Evolutionary conservation across 441 rosid species (phyloP).

Genomic region (Adansonia gregorii): DNA sequence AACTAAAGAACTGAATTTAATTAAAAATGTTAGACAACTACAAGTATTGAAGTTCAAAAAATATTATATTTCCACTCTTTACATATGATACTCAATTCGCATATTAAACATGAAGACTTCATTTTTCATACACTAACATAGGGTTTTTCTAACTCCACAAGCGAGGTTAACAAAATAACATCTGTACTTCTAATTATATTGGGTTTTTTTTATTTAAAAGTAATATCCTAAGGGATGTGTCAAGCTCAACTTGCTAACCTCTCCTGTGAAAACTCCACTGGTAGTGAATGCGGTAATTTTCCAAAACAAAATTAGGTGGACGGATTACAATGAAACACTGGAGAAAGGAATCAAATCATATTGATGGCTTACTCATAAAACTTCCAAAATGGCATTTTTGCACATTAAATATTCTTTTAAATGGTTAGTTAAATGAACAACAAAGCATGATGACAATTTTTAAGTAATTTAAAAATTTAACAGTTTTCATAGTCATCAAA

Average conservation of each 20-base stretch:
- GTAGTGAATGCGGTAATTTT: no score
- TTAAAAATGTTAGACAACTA: background rate
- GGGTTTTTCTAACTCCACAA: no score
- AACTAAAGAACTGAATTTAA: background rate
- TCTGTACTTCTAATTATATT: no score
- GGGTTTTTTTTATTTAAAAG: no score
- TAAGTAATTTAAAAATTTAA: constrained; percentile 12
- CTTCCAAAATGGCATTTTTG: background rate
- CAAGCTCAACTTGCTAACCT: no score
- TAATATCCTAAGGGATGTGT: no score
- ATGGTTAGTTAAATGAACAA: background rate
- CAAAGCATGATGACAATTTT: background rate
- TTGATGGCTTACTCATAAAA: background rate
- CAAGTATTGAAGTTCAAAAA: background rate
- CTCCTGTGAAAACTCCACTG: no score
- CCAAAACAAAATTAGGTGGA: no score
- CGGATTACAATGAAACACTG: background rate
- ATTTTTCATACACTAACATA: no score
- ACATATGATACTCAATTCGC: background rate
- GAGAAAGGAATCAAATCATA: background rate
- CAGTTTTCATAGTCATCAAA: background rate
- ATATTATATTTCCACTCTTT: constrained; percentile 7
- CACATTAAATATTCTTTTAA: background rate
- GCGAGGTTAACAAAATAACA: no score
- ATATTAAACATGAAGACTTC: background rate